Base-by-base conservation (phyloP, 305 asterid species). In the Plantago coronopus region DNA sequence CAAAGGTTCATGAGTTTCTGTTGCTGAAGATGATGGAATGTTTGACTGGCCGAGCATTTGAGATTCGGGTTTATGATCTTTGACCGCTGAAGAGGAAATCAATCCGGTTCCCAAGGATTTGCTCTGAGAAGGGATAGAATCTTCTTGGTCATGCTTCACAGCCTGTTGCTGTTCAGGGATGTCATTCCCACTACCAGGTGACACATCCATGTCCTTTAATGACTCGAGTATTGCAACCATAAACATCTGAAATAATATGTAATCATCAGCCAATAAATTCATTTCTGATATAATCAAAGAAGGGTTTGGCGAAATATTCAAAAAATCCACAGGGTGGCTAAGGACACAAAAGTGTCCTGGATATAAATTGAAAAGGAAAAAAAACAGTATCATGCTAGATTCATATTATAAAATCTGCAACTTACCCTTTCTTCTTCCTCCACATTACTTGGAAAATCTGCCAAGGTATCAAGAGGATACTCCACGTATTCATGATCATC, bases 371-470 rank as follows among this genome's bases (percentile, higher is more conserved):
- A 12, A 48, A n/a, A n/a, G n/a, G 54, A 48, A 48, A 12, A 48
- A 48, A 8, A 18, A 48, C 8, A 17, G 10, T 34, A 7, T 34
- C 8, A 48, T 22, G 23, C 0, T 15, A 48, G 25, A 48, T 13
- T 48, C n/a, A 15, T 18, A 46, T 3, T 15, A 46, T n/a, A 22
- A 23, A 23, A 44, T 42, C 21, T 5, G 21, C 50, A 37, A 42
- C 47, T 57, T 68, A 83, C 97, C 84, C 86, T 81, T 72, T 90
- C 95, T 83, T 90, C 96, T 69, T 90, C 97, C 67, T 90, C 94
- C 60, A 74, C 75, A 40, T 88, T 90, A 79, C 66, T 77, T 0
- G 97, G 97, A 68, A 87, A 88, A 72, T 83, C 91, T 57, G 82
- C 78, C 68, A 74, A 64, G 71, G 62, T 76, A 72, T 85, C 85